These are phyloP conservation scores for Raffaelea ambrosiae DNA, from an alignment of 2,329 filamentous ascomycete genomes.

Conservation along the genomic window DNA sequence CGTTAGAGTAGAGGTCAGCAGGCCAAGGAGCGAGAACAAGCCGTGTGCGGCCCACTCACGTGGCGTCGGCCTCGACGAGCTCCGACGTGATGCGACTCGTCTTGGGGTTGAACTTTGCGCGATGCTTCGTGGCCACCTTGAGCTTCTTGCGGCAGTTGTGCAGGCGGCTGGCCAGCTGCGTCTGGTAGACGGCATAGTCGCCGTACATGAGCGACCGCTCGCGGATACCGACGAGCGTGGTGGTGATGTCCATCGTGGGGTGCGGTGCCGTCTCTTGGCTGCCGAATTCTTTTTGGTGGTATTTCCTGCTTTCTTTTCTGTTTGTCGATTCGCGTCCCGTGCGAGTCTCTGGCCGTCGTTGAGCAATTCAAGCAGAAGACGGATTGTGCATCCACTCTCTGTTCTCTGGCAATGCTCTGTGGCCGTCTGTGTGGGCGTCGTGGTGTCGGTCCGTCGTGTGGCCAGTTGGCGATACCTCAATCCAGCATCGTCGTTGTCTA, in stretches of 20 bases:
- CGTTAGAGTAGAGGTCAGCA: background rate
- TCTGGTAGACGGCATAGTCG: constrained; percentile 80
- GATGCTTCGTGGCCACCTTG: constrained; percentile 72
- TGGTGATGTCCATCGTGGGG: constrained; percentile 75
- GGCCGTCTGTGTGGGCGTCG: too few relatives aligned
- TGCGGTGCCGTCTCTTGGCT: background rate
- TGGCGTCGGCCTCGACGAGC: constrained; percentile 64
- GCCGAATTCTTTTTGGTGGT: background rate
- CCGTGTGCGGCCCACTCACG: constrained; percentile 44
- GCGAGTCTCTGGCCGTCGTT: background rate
- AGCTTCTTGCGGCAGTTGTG: constrained; percentile 79
- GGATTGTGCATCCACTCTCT: too few relatives aligned
- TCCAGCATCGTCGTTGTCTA: too few relatives aligned
- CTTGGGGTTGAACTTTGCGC: constrained; percentile 67
- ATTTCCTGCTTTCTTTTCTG: background rate
- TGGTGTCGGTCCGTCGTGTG: background rate
- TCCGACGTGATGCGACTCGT: constrained; percentile 64
- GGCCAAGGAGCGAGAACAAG: too few relatives aligned
- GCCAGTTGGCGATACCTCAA: background rate
- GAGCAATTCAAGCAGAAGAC: too few relatives aligned
- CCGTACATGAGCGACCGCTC: constrained; percentile 80
- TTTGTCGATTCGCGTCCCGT: too few relatives aligned
- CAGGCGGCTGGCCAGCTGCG: constrained; percentile 70
- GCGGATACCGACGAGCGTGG: constrained; percentile 68
- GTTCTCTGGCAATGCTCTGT: too few relatives aligned